These are phyloP conservation scores for Viola odorata DNA, from an alignment of 345 rosid species.

Conservation along the genomic window DNA sequence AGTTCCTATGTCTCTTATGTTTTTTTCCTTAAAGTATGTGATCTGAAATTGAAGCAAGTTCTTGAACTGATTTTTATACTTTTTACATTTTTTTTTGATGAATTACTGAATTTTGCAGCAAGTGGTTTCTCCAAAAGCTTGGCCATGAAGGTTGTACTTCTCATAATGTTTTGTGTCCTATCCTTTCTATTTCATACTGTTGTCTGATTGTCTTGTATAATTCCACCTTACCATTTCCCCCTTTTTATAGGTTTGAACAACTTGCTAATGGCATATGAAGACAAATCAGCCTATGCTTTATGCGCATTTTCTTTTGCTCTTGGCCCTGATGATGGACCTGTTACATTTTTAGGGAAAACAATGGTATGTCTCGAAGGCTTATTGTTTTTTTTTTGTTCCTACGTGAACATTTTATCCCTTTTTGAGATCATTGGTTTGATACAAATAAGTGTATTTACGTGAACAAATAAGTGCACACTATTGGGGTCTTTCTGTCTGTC, in stretches of 20 bases:
- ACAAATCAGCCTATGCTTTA: slow-evolving; percentile 87
- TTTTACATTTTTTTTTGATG: slow-evolving; percentile 2
- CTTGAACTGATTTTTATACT: background rate
- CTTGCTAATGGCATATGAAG: slow-evolving; percentile 82
- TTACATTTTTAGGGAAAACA: slow-evolving; percentile 74
- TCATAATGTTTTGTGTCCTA: slow-evolving; percentile 1
- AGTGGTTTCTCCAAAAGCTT: slow-evolving; percentile 89
- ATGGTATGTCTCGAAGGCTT: slow-evolving; percentile 26
- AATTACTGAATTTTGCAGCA: slow-evolving; percentile 47
- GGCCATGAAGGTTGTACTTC: slow-evolving; percentile 75
- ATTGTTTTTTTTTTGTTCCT: too few relatives aligned
- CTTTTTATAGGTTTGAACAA: slow-evolving; percentile 68
- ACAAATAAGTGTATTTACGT: background rate
- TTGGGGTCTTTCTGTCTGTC: too few relatives aligned
- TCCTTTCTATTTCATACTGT: background rate
- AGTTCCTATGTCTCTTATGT: too few relatives aligned
- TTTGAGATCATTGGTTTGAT: too few relatives aligned
- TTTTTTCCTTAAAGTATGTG: too few relatives aligned
- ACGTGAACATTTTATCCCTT: too few relatives aligned
- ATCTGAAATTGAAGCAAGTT: background rate
- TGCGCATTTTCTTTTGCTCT: slow-evolving; percentile 78
- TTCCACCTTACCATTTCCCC: slow-evolving; percentile 59
- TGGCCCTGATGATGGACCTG: slow-evolving; percentile 70
- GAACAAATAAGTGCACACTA: too few relatives aligned
- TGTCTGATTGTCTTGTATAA: slow-evolving; percentile 29